Base-by-base conservation (phyloP, 208 protist species). In the Trypanosoma lewisi region DNA sequence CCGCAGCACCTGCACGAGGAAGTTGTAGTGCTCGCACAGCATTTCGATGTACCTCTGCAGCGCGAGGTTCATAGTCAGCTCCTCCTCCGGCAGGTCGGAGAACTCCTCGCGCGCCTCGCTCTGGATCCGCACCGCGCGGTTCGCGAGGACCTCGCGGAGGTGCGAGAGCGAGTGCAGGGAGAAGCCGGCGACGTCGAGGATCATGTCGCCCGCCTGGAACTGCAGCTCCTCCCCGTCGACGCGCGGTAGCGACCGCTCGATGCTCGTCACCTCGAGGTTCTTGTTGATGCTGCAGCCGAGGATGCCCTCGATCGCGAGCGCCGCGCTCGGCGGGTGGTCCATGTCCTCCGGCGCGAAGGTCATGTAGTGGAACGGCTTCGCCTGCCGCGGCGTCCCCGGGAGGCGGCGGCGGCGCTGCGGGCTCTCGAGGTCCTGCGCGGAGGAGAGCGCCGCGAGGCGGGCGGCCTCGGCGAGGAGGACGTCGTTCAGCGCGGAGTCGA, bases 11-110 rank as follows among this genome's bases (percentile, higher is more conserved):
- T 91, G 87, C 19, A 94, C 84, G 1, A 94, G 63, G 56, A 91
- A 94, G 75, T 94, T 94, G 67, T 94, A 84, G 59, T 94, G 87
- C 78, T 94, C 87, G 54, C 87, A 94, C 27, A 94, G 75, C 54
- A 91, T 75, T 42, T 91, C 84, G 31, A 94, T 59, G 72, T 91
- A 94, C 61, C 87, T 88, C 75, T 94, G 87, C 73, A 94, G 77
- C 4, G 82, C 87, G 3, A 84, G 84, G 67, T 86, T 91, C 27
- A 67, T 63, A 6, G 82, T 87, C 31, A 82, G 77, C 44, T 87
- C 65, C 2, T 85, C 66, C 34, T 79, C 72, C 14, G 80, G 72
- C 36, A 91, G 63, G 14, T 83, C 73, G 5, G 80, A 69, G 70
- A 94, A 94, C 80, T 94, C 83, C 54, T 78, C 73, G n/a, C 53